Conservation (phyloP, 2,329 filamentous ascomycete genomes). For the Annulohypoxylon truncatum region DNA sequence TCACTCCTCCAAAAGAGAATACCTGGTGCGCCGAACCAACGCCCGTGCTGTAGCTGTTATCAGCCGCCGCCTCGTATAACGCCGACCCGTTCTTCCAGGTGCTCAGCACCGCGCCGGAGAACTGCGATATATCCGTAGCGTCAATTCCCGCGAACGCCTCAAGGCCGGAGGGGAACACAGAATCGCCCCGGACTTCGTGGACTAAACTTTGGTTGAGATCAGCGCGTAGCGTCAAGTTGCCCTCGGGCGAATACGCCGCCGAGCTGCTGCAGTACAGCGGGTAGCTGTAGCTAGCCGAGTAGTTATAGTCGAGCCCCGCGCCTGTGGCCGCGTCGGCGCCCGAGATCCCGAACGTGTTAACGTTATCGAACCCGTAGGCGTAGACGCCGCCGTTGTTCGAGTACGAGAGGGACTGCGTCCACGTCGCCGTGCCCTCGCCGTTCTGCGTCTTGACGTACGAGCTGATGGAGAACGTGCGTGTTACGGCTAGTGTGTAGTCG, state of each 20-base stretch:
- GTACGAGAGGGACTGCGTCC: constrained; percentile 68
- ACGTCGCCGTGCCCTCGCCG: constrained; percentile 57
- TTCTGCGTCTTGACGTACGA: constrained; percentile 64
- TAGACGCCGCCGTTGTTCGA: constrained; percentile 61
- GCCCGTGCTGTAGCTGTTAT: constrained; percentile 60
- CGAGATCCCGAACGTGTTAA: constrained; percentile 51
- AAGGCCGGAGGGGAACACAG: constrained; percentile 68
- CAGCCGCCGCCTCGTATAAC: constrained; percentile 61
- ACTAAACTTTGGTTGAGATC: constrained; percentile 56
- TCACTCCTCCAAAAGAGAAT: constrained; percentile 64
- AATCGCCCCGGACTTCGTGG: constrained; percentile 53
- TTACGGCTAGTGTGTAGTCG: constrained; percentile 66
- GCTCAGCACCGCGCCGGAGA: constrained; percentile 50
- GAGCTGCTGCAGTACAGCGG: constrained; percentile 69
- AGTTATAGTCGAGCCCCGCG: constrained; percentile 47
- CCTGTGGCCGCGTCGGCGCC: constrained; percentile 58
- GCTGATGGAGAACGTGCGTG: constrained; percentile 65
- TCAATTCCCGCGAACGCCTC: constrained; percentile 62
- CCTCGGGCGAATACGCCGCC: constrained; percentile 55
- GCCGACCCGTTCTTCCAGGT: constrained; percentile 70
- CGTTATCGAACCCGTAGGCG: constrained; percentile 46
- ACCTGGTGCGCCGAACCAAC: constrained; percentile 68
- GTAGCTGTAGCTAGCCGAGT: constrained; percentile 63
- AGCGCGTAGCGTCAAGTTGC: constrained; percentile 60
- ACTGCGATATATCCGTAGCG: constrained; percentile 44